Percentiles rank a stretch among this genome's conserved stretches.
These are phyloP conservation scores for Mortierella sp. DNA, from an alignment of 371 early-diverging fungal genomes.

Conservation along the genomic window DNA sequence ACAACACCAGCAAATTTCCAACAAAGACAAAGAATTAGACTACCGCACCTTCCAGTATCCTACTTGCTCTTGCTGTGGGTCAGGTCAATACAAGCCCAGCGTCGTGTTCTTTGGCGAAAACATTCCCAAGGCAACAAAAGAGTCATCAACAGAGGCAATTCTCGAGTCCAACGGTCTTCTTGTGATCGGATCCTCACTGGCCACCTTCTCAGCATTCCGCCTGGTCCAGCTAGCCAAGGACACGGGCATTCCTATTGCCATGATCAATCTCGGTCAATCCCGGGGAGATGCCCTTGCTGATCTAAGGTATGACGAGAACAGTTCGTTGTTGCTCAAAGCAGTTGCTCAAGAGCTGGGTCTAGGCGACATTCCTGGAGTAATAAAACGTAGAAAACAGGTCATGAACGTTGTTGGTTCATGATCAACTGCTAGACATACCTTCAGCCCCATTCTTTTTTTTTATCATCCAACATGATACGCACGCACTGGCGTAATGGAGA, in stretches of 20 bases:
- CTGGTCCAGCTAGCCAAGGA: conserved; percentile 76
- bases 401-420: conserved; percentile 52
- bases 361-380: conserved; percentile 29
- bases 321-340: conserved; percentile 34
- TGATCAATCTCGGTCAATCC: conserved; percentile 83
- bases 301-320: conserved; percentile 65
- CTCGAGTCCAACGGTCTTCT: conserved; percentile 72
- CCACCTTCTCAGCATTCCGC: conserved; percentile 87
- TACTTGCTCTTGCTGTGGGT: conserved; percentile 73
- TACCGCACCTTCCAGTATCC: conserved; percentile 83
- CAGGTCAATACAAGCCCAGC: conserved; percentile 74
- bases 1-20: conserved; percentile 2
- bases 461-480: neutral
- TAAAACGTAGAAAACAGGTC: conserved; percentile 19
- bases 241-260: conserved; percentile 70
- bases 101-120: conserved; percentile 95
- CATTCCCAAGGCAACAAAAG: conserved; percentile 67
- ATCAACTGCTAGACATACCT: neutral
- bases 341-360: conserved; percentile 35
- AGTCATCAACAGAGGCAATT: conserved; percentile 67
- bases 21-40: conserved; percentile 33
- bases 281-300: conserved; percentile 78
- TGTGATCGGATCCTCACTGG: conserved; percentile 85
- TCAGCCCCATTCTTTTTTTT: neutral
- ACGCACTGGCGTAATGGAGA: neutral